Base-by-base conservation (phyloP, 164 flowering plant genomes). In the Tetracentron sinense region DNA sequence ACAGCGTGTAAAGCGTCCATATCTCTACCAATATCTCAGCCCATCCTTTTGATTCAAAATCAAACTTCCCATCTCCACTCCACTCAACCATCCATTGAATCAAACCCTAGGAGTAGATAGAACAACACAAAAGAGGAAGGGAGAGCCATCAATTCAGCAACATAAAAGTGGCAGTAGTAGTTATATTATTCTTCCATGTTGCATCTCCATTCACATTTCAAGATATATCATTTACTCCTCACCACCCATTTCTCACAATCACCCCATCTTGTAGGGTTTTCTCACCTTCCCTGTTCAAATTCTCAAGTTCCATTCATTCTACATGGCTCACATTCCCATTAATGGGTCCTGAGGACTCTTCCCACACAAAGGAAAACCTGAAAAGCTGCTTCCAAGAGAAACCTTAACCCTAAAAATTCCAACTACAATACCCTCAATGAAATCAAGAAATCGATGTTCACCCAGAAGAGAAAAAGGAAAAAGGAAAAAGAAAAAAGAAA, bases 221-320 rank as follows among this genome's bases (percentile, higher is more conserved):
- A 53, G 63, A 22, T 25, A 17, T 20, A 8, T 8, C 8, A 33
- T 33, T 33, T 4, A 33, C 38, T 33, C 8, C 38, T 33, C n/a
- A 8, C 38, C 14, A 38, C 1, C 44, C 8, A 38, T 16, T 38
- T 33, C 44, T 8, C 44, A 38, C 44, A 38, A 38, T 38, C 69
- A n/a, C 14, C 44, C 44, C 8, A 38, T 38, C 44, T 25, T 17
- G 26, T 52, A 56, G 23, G 47, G 56, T 44, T 57, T 55, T 38
- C 2, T 35, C 30, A 38, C 15, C 52, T 47, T 15, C 50, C 54
- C 64, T 55, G 60, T 70, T 64, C 72, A 72, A 69, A 69, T 78
- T 75, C 77, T 79, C 65, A 60, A 60, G 44, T 38, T 38, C 54
- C 54, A n/a, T n/a, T 64, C 65, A 64, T 73, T 65, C 67, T 64